phyloP scores from a whole-genome alignment of 441 rosid genomes.

The Cnidoscolus chayamansa region DNA sequence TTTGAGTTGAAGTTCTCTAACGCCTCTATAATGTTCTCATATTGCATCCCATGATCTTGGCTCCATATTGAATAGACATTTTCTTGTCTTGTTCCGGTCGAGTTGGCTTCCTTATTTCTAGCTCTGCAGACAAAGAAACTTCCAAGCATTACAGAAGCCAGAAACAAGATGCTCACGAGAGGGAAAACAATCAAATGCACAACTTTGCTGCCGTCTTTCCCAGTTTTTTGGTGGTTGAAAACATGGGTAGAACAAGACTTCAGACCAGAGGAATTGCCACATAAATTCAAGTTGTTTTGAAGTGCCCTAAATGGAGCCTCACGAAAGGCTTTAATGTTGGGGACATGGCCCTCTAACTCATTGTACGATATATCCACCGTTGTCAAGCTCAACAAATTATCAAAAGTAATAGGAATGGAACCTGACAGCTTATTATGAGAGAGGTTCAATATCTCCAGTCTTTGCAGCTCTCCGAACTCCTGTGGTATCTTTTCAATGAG shows the following conservation, averaged over 20 bases:
- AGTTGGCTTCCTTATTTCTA: background rate
- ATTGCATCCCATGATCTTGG: background rate
- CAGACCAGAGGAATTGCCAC: background rate
- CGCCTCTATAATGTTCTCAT: background rate
- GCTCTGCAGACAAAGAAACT: background rate
- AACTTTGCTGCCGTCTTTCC: background rate
- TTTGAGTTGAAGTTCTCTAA: background rate
- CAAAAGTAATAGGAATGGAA: slow-evolving; percentile 5
- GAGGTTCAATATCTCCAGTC: background rate
- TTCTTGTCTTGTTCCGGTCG: background rate
- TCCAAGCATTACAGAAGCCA: background rate
- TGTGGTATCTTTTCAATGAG: background rate
- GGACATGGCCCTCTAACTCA: background rate
- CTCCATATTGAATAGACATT: background rate
- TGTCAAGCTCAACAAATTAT: slow-evolving; percentile 3
- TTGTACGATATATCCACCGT: background rate
- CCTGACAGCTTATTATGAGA: slow-evolving; percentile 8
- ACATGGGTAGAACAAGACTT: background rate
- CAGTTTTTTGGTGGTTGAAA: background rate
- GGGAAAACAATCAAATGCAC: background rate
- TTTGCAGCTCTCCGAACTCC: background rate
- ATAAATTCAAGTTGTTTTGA: background rate
- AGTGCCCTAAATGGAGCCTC: background rate
- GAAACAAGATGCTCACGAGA: background rate
- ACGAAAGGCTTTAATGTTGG: background rate